Conservation (phyloP, 1,284 basidiomycete species). For the Mycena sp. region DNA sequence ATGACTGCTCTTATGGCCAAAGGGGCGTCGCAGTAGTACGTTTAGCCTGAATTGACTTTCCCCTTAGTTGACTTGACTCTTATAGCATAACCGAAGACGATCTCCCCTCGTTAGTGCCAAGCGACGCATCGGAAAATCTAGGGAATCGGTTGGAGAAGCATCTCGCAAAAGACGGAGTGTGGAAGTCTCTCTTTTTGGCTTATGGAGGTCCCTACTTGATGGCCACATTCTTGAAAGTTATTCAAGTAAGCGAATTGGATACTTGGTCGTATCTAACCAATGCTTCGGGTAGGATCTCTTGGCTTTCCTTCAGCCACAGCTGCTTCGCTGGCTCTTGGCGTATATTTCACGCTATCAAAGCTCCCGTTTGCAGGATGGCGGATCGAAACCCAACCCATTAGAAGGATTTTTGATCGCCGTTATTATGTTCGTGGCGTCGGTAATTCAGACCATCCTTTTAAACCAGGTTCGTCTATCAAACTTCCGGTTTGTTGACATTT, state of each 20-base stretch:
- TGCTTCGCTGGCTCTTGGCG: conserved; percentile 82
- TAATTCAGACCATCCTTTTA: conserved; percentile 83
- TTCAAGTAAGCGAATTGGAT: conserved; percentile 45
- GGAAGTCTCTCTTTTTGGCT: conserved; percentile 76
- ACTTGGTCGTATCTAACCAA: too few relatives aligned
- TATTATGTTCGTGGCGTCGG: conserved; percentile 83
- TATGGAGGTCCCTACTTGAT: conserved; percentile 84
- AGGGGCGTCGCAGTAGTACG: conserved; percentile 57
- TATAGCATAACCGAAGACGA: conserved; percentile 78
- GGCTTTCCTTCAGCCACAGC: conserved; percentile 89
- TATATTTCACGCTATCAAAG: conserved; percentile 85
- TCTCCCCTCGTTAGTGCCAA: conserved; percentile 70
- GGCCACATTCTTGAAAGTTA: conserved; percentile 75
- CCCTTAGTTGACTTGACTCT: too few relatives aligned
- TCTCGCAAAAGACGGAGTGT: conserved; percentile 72
- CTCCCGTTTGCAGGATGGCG: conserved; percentile 45
- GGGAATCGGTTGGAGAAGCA: conserved; percentile 70
- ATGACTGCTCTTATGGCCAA: conserved; percentile 82
- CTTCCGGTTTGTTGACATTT: neutral
- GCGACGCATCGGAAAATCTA: conserved; percentile 80
- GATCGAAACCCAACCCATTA: conserved; percentile 40
- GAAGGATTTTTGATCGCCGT: conserved; percentile 82
- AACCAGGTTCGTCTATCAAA: conserved; percentile 59
- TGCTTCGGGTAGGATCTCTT: conserved; percentile 67
- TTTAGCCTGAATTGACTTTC: too few relatives aligned